Percentiles rank a stretch among this genome's conserved stretches.
Conservation (phyloP, 768 basidiomycete genomes). For the Punctularia strigosozonata region DNA sequence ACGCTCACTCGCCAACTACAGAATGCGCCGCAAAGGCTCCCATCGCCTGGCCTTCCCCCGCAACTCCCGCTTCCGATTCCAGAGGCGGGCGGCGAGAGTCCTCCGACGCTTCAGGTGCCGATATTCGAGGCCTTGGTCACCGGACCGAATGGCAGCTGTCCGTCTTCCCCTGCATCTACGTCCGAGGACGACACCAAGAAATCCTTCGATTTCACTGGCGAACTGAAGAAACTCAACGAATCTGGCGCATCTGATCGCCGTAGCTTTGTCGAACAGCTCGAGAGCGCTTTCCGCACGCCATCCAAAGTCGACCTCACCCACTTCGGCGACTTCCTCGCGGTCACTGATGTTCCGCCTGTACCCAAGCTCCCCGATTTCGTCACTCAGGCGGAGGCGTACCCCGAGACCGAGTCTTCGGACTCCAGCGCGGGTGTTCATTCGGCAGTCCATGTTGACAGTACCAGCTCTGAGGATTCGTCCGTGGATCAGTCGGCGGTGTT, state of each 20-base stretch:
- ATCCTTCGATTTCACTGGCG: slow-evolving; percentile 79
- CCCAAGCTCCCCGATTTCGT: slow-evolving; percentile 32
- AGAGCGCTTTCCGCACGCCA: slow-evolving; percentile 69
- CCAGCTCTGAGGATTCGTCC: too few species aligned
- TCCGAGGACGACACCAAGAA: slow-evolving; percentile 64
- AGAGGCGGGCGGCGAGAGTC: slow-evolving; percentile 1
- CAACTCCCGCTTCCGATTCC: slow-evolving; percentile 24
- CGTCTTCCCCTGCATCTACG: slow-evolving; percentile 17
- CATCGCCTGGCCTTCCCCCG: slow-evolving; percentile 33
- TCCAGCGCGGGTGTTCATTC: too few species aligned
- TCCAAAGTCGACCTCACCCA: slow-evolving; percentile 53
- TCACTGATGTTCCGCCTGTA: slow-evolving; percentile 36
- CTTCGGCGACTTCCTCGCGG: slow-evolving; percentile 21
- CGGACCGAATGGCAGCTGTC: slow-evolving; percentile 30
- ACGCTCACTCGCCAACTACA: too few species aligned
- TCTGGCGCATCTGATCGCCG: slow-evolving; percentile 54
- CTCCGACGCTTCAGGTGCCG: slow-evolving; percentile 18
- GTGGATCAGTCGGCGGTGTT: slow-evolving; percentile 5
- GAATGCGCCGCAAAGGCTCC: slow-evolving; percentile 10
- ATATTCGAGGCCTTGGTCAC: slow-evolving; percentile 32
- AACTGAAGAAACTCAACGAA: slow-evolving; percentile 57
- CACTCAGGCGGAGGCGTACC: background rate
- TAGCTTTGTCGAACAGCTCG: slow-evolving; percentile 74
- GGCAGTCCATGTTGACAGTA: too few species aligned
- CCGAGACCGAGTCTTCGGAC: too few species aligned